These are phyloP conservation scores for Calamus simplicifolius DNA, from an alignment of 176 grass and related monocot species.

Conservation along the genomic window DNA sequence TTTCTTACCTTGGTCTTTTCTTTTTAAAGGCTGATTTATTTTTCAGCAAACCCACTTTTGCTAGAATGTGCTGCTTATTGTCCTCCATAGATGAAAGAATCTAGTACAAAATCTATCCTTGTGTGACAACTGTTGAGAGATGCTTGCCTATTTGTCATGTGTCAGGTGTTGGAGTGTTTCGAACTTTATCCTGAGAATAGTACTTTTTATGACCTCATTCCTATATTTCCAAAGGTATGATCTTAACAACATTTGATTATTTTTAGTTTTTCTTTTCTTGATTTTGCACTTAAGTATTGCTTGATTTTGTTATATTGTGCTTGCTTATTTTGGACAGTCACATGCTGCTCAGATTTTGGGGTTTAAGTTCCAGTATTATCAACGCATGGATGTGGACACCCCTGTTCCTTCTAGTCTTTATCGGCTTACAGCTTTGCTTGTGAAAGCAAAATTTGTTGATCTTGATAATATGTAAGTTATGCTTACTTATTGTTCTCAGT, in stretches of 20 bases:
- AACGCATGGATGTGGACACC: slow-evolving; percentile 72
- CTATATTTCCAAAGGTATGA: slow-evolving; percentile 96
- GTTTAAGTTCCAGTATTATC: slow-evolving; percentile 98
- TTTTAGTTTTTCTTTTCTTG: slow-evolving; percentile 2
- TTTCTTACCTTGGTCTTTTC: too few species aligned
- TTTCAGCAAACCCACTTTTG: too few species aligned
- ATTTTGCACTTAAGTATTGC: slow-evolving; percentile 7
- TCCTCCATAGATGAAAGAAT: too few species aligned
- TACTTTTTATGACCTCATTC: slow-evolving; percentile 83
- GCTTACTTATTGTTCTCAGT: too few species aligned
- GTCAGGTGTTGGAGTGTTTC: slow-evolving; percentile 84
- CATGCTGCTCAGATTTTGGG: slow-evolving; percentile 97
- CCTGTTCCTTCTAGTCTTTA: slow-evolving; percentile 73
- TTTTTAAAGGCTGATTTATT: too few species aligned
- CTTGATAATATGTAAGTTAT: slow-evolving; percentile 83
- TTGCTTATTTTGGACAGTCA: slow-evolving; percentile 52
- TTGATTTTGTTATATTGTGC: slow-evolving; percentile 7
- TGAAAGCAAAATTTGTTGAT: slow-evolving; percentile 88
- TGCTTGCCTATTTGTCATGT: not conserved
- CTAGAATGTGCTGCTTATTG: too few species aligned
- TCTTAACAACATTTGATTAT: slow-evolving; percentile 1
- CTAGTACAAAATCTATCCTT: too few species aligned
- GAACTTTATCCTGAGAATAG: slow-evolving; percentile 84
- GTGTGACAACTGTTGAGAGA: too few species aligned
- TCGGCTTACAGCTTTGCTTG: slow-evolving; percentile 62